A percentile compares a stretch with the other conserved stretches of the same genome.
phyloP scores from a whole-genome alignment of 495 filamentous ascomycete genomes.

The Penicillium alfredii region DNA sequence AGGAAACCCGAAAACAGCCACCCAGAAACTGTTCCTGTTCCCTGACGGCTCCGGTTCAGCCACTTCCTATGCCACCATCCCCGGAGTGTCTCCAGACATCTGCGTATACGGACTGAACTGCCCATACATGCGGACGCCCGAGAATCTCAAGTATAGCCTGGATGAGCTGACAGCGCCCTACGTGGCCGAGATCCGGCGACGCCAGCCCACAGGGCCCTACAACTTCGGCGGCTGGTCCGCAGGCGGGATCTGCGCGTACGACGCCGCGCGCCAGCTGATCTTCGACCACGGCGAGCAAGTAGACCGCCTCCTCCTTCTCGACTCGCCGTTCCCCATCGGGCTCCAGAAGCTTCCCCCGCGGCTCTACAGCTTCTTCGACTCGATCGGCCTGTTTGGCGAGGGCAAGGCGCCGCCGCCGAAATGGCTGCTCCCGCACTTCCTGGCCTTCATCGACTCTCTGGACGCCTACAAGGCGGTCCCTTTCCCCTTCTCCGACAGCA shows the following conservation, averaged over 20 bases:
- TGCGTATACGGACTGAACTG: conserved; percentile 59
- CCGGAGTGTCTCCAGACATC: conserved; percentile 48
- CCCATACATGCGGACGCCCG: conserved; percentile 59
- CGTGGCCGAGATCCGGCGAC: conserved; percentile 61
- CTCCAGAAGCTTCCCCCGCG: conserved; percentile 72
- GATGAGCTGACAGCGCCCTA: conserved; percentile 53
- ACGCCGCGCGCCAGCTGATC: conserved; percentile 67
- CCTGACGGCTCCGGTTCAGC: conserved; percentile 49
- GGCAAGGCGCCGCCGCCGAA: conserved; percentile 56
- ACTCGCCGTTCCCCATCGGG: conserved; percentile 72
- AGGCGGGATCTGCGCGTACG: conserved; percentile 83
- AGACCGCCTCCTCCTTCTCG: conserved; percentile 71
- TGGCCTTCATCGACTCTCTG: conserved; percentile 66
- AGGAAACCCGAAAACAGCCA: conserved; percentile 40
- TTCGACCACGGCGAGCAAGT: conserved; percentile 61
- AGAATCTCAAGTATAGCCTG: conserved; percentile 49
- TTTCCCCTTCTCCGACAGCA: conserved; percentile 32
- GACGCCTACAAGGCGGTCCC: conserved; percentile 59
- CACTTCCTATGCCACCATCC: conserved; percentile 56
- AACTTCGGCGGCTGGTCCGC: conserved; percentile 74
- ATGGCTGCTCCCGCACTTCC: conserved; percentile 84
- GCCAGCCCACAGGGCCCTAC: conserved; percentile 68
- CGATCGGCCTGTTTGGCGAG: conserved; percentile 74
- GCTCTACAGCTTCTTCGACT: conserved; percentile 73
- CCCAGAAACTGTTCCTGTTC: conserved; percentile 42